Base-by-base conservation (phyloP, 2,329 filamentous ascomycete species). In the Epichloe uncinata region DNA sequence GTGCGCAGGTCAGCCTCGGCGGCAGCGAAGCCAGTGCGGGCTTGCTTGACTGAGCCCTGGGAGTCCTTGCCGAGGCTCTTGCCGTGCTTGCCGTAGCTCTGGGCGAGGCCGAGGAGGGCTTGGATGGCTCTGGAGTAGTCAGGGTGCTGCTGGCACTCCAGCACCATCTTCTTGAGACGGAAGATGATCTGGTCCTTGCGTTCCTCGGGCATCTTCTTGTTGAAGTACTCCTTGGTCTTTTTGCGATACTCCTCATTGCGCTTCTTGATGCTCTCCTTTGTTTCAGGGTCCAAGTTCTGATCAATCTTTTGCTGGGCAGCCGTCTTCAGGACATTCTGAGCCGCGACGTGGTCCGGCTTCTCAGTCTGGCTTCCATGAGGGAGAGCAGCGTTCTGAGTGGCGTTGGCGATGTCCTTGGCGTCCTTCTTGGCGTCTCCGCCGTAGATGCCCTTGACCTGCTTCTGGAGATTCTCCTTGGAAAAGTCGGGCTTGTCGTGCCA, bases 81-180 rank as follows among this genome's bases (percentile, higher is more conserved):
- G 49, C 82, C 79, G 60, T 96, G 89, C 45, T 80, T 77, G 53
- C 80, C 81, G 61, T 98, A 98, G 57, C 83, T 79, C 69, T 95
- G 89, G 6, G 88, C 89, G 45, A 98, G 74, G 41, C 79, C 74
- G 33, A 98, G 77, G 5, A 98, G 73, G 3, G 91, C 94, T 60
- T 89, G 81, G 55, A 98, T 84, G n/a, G 93, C 93, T 66, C 85
- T 78, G 58, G 90, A 82, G 68, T 97, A 98, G 61, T 98, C 91
- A 52, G 87, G 80, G 63, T 97, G 93, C 50, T 91, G 87, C 70
- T 98, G 93, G 60, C 95, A 89, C 69, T 98, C 93, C 43, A 96
- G 82, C 38, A 98, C 73, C 85, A 97, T 95, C 80, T 97, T 97
- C 81, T 81, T 98, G 57, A 98, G 70, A 37, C 93, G 86, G 78